Evolutionary conservation across 2,329 filamentous ascomycete genomes (phyloP).

Genomic region (Ustulina deusta): DNA sequence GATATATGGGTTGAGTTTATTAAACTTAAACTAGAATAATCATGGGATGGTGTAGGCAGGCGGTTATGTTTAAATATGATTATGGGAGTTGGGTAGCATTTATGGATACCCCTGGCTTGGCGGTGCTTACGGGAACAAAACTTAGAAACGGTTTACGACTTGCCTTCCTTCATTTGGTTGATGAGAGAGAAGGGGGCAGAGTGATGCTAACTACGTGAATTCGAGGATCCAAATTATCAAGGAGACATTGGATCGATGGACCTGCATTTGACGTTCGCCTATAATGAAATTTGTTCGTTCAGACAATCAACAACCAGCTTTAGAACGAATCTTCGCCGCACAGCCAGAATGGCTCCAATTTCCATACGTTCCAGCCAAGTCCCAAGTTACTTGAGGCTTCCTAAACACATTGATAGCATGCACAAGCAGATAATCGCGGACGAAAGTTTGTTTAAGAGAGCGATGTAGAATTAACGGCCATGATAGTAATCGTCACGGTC

Average conservation of each 20-base stretch:
- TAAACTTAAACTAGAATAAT: conserved; percentile 45
- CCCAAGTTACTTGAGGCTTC: not conserved
- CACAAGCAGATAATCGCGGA: conserved; percentile 22
- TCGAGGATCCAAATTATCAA: not conserved
- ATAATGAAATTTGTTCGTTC: not conserved
- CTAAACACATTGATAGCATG: not conserved
- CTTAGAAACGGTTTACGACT: not conserved
- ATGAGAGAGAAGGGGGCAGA: not conserved
- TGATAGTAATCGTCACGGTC: conserved; percentile 40
- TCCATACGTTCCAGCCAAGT: not conserved
- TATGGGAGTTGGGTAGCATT: conserved; percentile 20
- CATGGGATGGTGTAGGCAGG: not conserved
- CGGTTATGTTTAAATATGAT: not conserved
- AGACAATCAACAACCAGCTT: not conserved
- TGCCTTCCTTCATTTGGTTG: not conserved
- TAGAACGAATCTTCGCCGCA: not conserved
- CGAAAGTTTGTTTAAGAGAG: conserved; percentile 31
- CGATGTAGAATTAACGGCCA: conserved; percentile 36
- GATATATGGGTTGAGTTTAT: conserved; percentile 49
- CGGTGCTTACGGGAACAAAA: conserved; percentile 9
- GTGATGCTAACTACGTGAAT: not conserved
- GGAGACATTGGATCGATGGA: not conserved
- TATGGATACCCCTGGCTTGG: conserved; percentile 23
- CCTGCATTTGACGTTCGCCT: not conserved
- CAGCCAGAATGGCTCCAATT: not conserved